phyloP scores from a whole-genome alignment of 306 rosid genomes.

The Benincasa hispida region DNA sequence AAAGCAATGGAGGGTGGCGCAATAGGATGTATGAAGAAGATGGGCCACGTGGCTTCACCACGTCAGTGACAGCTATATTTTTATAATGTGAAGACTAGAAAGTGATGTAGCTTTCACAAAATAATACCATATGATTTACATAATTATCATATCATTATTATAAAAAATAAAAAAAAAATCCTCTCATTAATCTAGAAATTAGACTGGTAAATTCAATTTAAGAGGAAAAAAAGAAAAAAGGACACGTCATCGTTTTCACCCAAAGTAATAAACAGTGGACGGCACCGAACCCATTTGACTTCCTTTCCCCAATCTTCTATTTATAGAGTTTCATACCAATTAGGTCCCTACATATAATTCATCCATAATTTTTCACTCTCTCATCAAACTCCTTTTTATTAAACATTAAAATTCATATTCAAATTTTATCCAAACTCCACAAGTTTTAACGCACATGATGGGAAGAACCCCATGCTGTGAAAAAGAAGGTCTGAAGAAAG shows the following conservation, averaged over 20 bases:
- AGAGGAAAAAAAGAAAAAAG: neutral
- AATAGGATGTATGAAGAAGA: neutral
- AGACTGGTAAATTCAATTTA: neutral
- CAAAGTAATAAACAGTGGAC: neutral
- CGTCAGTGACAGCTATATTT: neutral
- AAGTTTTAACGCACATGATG: neutral
- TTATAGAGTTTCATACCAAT: neutral
- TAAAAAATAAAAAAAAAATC: neutral
- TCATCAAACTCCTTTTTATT: neutral
- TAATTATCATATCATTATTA: neutral
- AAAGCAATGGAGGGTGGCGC: neutral
- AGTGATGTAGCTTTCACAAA: neutral
- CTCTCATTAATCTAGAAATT: neutral
- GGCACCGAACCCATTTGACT: conserved; percentile 8
- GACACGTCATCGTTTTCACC: conserved; percentile 2
- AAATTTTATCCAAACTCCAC: too few relatives aligned
- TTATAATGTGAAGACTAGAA: neutral
- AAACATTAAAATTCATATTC: neutral
- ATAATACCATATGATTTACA: neutral
- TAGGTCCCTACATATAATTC: neutral
- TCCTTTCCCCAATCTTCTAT: neutral
- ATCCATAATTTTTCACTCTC: neutral
- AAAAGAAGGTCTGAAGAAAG: conserved; percentile 7
- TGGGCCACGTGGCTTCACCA: conserved; percentile 2
- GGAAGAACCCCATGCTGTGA: conserved; percentile 11